Percentiles rank a stretch among this genome's conserved stretches.
Conservation (phyloP, 2,329 filamentous ascomycete genomes). For the Xylaria sp. region DNA sequence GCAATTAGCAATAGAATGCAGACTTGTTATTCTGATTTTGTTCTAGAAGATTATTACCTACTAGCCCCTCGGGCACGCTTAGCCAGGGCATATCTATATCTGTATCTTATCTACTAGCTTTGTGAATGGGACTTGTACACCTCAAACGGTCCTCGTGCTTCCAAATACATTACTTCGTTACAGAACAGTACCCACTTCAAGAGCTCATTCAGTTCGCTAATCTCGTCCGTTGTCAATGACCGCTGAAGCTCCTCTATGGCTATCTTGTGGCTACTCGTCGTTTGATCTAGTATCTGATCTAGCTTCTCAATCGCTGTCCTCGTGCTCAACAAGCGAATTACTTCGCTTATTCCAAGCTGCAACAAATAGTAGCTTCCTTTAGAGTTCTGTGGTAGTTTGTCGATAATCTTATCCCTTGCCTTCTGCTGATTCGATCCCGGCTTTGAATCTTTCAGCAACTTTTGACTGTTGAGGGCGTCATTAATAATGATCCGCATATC, state of each 20-base stretch:
- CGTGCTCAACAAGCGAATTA: slow-evolving; percentile 29
- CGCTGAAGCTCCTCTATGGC: slow-evolving; percentile 36
- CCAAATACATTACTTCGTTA: too few species aligned
- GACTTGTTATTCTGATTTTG: neutral
- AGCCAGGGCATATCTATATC: neutral
- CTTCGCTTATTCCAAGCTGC: slow-evolving; percentile 30
- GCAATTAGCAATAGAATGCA: neutral
- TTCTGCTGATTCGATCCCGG: slow-evolving; percentile 30
- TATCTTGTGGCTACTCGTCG: slow-evolving; percentile 32
- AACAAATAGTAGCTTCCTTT: slow-evolving; percentile 32
- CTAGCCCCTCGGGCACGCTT: neutral
- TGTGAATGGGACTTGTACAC: too few species aligned
- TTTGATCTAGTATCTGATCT: slow-evolving; percentile 29
- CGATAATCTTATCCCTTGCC: slow-evolving; percentile 30
- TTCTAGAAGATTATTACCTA: neutral
- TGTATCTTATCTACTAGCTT: too few species aligned
- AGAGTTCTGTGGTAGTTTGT: slow-evolving; percentile 29
- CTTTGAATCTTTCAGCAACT: slow-evolving; percentile 28
- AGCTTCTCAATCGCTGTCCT: slow-evolving; percentile 29
- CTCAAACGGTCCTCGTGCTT: too few species aligned
- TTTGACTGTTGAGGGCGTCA: slow-evolving; percentile 26
- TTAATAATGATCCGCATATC: slow-evolving; percentile 34
- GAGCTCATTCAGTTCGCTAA: slow-evolving; percentile 37
- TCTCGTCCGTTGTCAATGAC: slow-evolving; percentile 32
- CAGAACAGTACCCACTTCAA: slow-evolving; percentile 38